These are phyloP conservation scores for Paracoccidioides brasiliensis DNA, from an alignment of 2,329 filamentous ascomycete genomes.

Conservation along the genomic window DNA sequence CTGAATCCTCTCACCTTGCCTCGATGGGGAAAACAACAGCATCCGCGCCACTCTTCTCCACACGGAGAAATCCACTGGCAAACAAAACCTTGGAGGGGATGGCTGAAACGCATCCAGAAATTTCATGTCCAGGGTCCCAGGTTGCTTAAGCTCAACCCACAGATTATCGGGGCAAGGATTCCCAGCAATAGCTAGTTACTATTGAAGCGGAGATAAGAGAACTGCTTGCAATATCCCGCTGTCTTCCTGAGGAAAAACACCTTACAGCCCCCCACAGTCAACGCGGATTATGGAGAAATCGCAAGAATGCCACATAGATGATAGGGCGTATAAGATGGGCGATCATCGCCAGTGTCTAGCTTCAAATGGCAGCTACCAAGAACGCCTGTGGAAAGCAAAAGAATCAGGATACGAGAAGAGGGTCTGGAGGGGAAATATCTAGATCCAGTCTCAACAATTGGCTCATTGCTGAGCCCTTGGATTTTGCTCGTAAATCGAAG, in stretches of 20 bases:
- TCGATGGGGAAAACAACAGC: background rate
- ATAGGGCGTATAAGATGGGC: no score
- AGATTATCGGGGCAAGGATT: no score
- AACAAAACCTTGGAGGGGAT: background rate
- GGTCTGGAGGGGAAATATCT: no score
- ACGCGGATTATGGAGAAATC: background rate
- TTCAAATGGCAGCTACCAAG: background rate
- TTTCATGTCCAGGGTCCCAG: background rate
- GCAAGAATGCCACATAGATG: background rate
- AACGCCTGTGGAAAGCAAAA: background rate
- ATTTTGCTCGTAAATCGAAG: no score
- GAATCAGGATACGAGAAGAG: background rate
- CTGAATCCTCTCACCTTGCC: background rate
- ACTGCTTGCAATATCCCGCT: no score
- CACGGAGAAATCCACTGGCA: background rate
- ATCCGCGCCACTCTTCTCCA: background rate
- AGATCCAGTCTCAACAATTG: no score
- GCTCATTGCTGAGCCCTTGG: no score
- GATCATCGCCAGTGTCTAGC: background rate
- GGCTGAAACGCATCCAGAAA: background rate
- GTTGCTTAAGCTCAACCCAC: background rate
- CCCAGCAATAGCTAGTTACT: no score
- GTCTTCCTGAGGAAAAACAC: no score
- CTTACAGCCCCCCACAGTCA: no score
- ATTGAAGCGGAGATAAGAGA: no score